Base-by-base conservation (phyloP, 1,139 yeast genomes). In the Wickerhamomyces sp. region DNA sequence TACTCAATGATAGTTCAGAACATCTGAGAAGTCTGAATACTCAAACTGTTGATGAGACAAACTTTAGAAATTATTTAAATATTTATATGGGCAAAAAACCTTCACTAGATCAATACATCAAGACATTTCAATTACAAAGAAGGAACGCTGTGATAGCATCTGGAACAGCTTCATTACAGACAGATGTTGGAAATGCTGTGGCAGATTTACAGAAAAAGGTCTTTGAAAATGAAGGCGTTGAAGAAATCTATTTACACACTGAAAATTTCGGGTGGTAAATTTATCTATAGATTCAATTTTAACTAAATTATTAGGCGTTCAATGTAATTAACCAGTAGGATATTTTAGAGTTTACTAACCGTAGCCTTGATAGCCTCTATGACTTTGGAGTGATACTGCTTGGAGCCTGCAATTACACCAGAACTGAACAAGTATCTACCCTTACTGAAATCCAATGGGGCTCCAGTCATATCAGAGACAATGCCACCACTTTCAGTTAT, bases 331-430 rank as follows among this genome's bases (percentile, higher is more conserved):
- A 28, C 13, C 13, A 7, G 28, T 10, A 25, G 14, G 6, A 7
- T 25, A 7, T 25, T 25, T 27, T 36, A 43, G n/a, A 39, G 13
- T 19, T 44, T 38, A 3, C 42, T 31, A 35, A 43, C 32, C 7
- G 47, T 39, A 5, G 44, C 50, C 36, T 67, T 65, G 17, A 89
- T 84, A 2, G 84, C 81, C 12, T 63, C 65, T 30, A 89, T 78
- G 2, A 89, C 86, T 31, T 65, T 57, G 1, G 70, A 63, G 54
- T 87, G 95, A 31, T 84, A 66, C 16, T 68, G 65, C 35, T 72
- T 72, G 46, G 82, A 73, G n/a, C 94, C 82, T 10, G 97, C 98
- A 58, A 94, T 81, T 21, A 94, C 92, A 37, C 99, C 99, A 63
- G 87, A 82, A 41, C 95, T 86, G 40, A 72, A 58, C 48, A 94